phyloP scores from a whole-genome alignment of 352 stramenopile species.

The Globisporangium parvum region DNA sequence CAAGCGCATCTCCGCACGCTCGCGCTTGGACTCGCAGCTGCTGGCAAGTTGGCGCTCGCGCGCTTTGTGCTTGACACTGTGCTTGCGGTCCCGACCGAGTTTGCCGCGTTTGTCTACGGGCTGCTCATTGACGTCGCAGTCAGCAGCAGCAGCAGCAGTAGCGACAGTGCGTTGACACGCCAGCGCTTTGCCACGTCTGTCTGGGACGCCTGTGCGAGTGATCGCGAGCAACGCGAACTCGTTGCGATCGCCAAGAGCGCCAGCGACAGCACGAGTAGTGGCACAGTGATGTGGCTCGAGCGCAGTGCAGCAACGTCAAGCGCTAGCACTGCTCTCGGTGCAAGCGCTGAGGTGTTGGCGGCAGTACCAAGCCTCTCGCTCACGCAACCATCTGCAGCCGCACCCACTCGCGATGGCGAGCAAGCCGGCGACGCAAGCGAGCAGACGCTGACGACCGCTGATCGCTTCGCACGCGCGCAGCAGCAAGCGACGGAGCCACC shows the following conservation, averaged over 20 bases:
- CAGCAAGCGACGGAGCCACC: background rate
- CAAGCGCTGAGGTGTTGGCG: no score
- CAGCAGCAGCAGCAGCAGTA: background rate
- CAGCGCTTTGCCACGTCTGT: constrained; percentile 19
- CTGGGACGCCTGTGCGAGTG: constrained; percentile 26
- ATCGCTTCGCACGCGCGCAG: constrained; percentile 9
- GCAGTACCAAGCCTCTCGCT: no score
- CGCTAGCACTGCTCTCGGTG: background rate
- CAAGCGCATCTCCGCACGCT: constrained; percentile 44
- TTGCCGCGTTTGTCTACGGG: constrained; percentile 36
- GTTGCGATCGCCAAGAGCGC: constrained; percentile 16
- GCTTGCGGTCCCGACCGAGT: constrained; percentile 43
- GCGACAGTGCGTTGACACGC: constrained; percentile 9
- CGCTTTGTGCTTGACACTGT: constrained; percentile 50
- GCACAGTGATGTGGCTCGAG: constrained; percentile 1
- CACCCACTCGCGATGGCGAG: background rate
- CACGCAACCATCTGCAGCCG: background rate
- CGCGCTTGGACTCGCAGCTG: background rate
- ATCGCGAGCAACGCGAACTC: constrained; percentile 27
- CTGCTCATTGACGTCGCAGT: constrained; percentile 26
- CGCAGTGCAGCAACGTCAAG: background rate
- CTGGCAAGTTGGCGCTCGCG: constrained; percentile 7
- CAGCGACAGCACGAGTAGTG: background rate
- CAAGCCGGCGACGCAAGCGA: background rate
- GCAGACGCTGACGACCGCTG: constrained; percentile 1